Evolutionary conservation across 441 rosid species (phyloP).

Genomic region (Jatropha podagrica): DNA sequence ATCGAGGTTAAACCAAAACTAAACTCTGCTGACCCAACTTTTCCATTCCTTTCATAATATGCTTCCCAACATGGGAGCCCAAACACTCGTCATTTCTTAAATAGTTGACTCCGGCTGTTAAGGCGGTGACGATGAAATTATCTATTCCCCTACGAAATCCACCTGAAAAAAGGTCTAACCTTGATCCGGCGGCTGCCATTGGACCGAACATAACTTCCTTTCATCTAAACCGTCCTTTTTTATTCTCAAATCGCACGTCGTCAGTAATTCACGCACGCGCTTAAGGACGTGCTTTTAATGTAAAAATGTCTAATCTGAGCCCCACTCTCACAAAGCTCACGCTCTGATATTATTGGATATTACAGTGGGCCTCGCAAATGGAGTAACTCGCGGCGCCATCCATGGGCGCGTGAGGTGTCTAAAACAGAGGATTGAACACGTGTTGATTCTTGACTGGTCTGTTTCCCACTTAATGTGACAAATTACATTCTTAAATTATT

Average conservation of each 20-base stretch:
- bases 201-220: slow-evolving; percentile 19
- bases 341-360: neutral
- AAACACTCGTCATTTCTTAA: neutral
- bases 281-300: slow-evolving; percentile 6
- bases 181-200: slow-evolving; percentile 21
- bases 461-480: neutral
- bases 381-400: neutral
- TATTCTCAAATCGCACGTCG: neutral
- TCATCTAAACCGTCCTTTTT: slow-evolving; percentile 19
- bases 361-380: neutral
- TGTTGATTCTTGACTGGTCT: slow-evolving; percentile 5
- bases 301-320: neutral
- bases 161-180: neutral
- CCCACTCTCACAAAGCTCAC: slow-evolving; percentile 16
- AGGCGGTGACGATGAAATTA: slow-evolving; percentile 31
- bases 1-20: no score
- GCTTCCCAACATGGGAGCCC: neutral
- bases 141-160: neutral
- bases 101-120: slow-evolving; percentile 27
- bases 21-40: neutral
- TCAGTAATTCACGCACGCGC: slow-evolving; percentile 9
- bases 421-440: neutral
- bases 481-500: neutral
- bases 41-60: neutral
- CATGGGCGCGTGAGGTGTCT: neutral